Evolutionary conservation across 495 filamentous ascomycete genomes (phyloP).

Genomic region (Aspergillus ellipticus): DNA sequence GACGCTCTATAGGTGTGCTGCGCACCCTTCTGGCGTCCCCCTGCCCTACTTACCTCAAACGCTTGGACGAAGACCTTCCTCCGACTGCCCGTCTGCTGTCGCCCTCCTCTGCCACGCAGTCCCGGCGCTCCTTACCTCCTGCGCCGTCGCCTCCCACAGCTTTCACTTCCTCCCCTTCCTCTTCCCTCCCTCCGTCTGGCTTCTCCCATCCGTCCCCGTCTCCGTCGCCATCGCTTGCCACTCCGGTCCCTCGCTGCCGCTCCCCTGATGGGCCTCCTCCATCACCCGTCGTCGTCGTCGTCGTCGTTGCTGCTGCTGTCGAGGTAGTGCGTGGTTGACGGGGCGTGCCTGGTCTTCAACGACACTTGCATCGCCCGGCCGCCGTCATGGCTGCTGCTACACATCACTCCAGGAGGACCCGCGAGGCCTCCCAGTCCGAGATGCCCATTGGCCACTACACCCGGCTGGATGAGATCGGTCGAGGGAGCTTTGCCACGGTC

Average conservation of each 20-base stretch:
- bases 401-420: constrained; percentile 42
- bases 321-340: constrained; percentile 43
- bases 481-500: constrained; percentile 93
- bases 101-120: constrained; percentile 2
- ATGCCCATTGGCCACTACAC: constrained; percentile 73
- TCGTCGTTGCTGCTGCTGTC: constrained; percentile 24
- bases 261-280: constrained; percentile 38
- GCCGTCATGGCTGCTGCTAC: constrained; percentile 36
- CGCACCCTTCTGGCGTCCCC: background rate
- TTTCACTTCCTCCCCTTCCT: constrained; percentile 1
- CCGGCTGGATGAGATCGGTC: constrained; percentile 81
- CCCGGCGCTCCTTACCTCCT: background rate
- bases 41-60: background rate
- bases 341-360: constrained; percentile 22
- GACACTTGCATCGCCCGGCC: constrained; percentile 11
- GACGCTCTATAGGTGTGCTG: background rate
- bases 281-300: constrained; percentile 16
- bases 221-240: constrained; percentile 12
- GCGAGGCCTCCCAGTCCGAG: constrained; percentile 46
- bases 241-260: constrained; percentile 7
- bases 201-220: background rate
- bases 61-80: background rate
- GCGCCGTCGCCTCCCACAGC: background rate
- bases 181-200: constrained; percentile 6
- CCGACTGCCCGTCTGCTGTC: background rate